Evolutionary conservation across 352 stramenopile species (phyloP).

Genomic region (Pythium aquatile): DNA sequence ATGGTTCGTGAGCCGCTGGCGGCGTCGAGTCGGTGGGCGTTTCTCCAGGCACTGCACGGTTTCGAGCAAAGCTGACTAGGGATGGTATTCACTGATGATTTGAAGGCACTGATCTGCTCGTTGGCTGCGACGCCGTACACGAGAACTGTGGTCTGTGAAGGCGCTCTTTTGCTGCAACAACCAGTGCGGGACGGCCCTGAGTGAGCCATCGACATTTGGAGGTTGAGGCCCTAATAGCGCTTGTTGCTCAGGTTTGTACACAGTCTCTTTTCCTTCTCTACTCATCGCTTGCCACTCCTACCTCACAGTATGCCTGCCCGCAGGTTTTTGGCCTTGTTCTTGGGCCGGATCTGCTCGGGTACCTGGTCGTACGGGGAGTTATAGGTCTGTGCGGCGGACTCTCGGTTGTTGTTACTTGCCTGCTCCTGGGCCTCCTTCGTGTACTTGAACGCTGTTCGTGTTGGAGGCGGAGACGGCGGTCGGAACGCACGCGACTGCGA

Average conservation of each 20-base stretch:
- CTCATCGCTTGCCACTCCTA: background rate
- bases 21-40: background rate
- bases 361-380: conserved; percentile 70
- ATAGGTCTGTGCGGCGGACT: conserved; percentile 37
- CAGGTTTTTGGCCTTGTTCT: conserved; percentile 32
- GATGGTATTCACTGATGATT: background rate
- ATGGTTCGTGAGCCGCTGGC: background rate
- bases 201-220: too few relatives aligned
- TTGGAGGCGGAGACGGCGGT: conserved; percentile 61
- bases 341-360: conserved; percentile 43
- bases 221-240: background rate
- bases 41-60: background rate
- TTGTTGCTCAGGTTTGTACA: background rate
- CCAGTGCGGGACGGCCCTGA: too few relatives aligned
- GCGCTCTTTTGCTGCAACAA: too few relatives aligned
- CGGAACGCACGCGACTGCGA: conserved; percentile 49
- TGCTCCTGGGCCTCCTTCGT: conserved; percentile 58
- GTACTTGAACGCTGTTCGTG: conserved; percentile 70
- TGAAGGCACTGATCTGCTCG: conserved; percentile 4
- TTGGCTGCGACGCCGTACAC: background rate
- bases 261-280: background rate
- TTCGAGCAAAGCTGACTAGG: background rate
- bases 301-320: conserved; percentile 16
- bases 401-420: conserved; percentile 17
- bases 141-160: background rate